phyloP scores from a whole-genome alignment of 192 early-diverging fungal species.

The Paraglomus occultum region DNA sequence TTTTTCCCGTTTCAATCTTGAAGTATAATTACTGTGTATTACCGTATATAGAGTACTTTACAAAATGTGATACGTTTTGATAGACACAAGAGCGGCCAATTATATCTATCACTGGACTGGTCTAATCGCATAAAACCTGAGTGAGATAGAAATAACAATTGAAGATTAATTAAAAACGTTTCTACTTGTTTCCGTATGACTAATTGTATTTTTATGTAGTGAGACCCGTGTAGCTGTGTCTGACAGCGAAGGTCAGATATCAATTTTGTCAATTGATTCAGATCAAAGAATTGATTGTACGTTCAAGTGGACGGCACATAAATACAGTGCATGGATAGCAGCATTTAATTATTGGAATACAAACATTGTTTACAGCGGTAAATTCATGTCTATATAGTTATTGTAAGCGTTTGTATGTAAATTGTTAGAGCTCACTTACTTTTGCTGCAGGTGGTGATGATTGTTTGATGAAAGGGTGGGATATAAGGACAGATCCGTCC shows the following conservation, averaged over 20 bases:
- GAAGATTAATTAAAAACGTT: background rate
- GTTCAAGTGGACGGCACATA: conserved; percentile 76
- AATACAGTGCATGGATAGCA: conserved; percentile 91
- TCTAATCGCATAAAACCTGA: conserved; percentile 57
- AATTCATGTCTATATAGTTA: too few relatives aligned
- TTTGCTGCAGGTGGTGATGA: conserved; percentile 76
- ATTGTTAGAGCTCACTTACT: too few relatives aligned
- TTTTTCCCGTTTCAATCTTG: too few relatives aligned
- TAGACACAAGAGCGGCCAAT: conserved; percentile 49
- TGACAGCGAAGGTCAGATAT: conserved; percentile 74
- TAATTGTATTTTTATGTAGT: conserved; percentile 20
- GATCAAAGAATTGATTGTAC: conserved; percentile 38
- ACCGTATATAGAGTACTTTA: too few relatives aligned
- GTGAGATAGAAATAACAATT: conserved; percentile 12
- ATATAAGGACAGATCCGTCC: conserved; percentile 57
- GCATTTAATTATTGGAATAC: conserved; percentile 85
- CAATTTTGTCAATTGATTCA: conserved; percentile 47
- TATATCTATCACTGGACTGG: conserved; percentile 92
- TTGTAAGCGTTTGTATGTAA: too few relatives aligned
- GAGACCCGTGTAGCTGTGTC: conserved; percentile 58
- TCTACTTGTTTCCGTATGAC: background rate
- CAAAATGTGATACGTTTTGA: conserved; percentile 34
- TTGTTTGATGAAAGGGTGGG: conserved; percentile 84
- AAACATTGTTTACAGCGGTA: conserved; percentile 68
- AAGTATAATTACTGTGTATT: too few relatives aligned